phyloP scores from a whole-genome alignment of 2,329 filamentous ascomycete genomes.

The Aspergillus chevalieri region DNA sequence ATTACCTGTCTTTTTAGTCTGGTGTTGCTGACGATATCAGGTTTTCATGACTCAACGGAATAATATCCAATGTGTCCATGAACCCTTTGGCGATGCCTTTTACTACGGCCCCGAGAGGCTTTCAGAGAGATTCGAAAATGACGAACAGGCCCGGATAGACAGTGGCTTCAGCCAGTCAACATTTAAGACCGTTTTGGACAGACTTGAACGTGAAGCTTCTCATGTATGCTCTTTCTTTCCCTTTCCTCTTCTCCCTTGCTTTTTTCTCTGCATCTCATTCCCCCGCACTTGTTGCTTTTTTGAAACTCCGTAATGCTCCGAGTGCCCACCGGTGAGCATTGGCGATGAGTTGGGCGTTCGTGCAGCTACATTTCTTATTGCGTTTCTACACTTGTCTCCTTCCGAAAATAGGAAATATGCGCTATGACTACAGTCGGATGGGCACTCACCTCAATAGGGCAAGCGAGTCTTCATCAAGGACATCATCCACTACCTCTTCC shows the following conservation, averaged over 20 bases:
- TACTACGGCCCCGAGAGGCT: constrained; percentile 92
- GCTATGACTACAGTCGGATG: no score
- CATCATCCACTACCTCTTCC: constrained; percentile 86
- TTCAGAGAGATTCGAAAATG: constrained; percentile 68
- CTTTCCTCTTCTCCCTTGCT: constrained; percentile 14
- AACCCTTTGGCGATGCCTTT: constrained; percentile 94
- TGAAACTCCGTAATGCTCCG: constrained; percentile 1
- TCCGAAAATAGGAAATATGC: no score
- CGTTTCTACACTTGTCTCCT: not conserved
- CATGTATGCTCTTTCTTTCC: constrained; percentile 55
- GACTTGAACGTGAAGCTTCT: constrained; percentile 63
- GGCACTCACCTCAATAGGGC: constrained; percentile 47
- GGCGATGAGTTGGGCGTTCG: no score
- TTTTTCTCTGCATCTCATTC: constrained; percentile 8
- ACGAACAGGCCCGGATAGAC: constrained; percentile 46
- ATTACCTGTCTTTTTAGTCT: not conserved
- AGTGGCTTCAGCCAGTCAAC: constrained; percentile 42
- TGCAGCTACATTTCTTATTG: not conserved
- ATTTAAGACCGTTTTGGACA: constrained; percentile 63
- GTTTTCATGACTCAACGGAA: constrained; percentile 95
- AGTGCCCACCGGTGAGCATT: not conserved
- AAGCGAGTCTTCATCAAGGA: constrained; percentile 98
- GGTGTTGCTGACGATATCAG: constrained; percentile 38
- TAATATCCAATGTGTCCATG: constrained; percentile 76
- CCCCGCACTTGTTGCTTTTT: constrained; percentile 4